Evolutionary conservation across 2,329 filamentous ascomycete genomes (phyloP), one percentile per base, ranked within the genome.

Genomic region (Diaporthe aspalathi): DNA sequence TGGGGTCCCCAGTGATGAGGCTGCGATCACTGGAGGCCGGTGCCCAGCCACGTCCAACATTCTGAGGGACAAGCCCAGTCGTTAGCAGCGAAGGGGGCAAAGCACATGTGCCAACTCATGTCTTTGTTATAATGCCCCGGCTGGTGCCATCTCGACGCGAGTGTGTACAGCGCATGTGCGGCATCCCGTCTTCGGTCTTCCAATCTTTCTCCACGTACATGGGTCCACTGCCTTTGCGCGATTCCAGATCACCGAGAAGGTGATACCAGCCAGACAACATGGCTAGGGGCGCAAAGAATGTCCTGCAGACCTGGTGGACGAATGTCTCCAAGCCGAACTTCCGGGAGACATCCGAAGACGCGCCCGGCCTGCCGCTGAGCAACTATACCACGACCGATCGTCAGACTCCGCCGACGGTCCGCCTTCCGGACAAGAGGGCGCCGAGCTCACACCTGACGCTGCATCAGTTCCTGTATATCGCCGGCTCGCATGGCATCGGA

Each of bases 391-490:
- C 68, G 17, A 22, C 17, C 27, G 47, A 70, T 22, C 56, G 45
- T 20, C 50, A 62, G 52, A 47, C 47, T 9, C 38, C 68, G 5
- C 47, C 22, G 38, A 38, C 32, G 40, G 35, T 29, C 47, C 27
- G 35, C 14, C 45, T 47, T 17, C 38, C 49, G 35, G 57, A 70
- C 57, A 70, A 54, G 50, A 53, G 68, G 49, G 66, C 78, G 49
- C 83, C 85, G 22, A 86, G 81, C 50, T 68, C 76, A 7, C 75
- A 74, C n/a, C 75, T 85, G 38, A 86, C 83, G 2, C 73, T 71
- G 0, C 82, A 84, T 70, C 86, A 88, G 73, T 71, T 83, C 24
- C 82, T 87, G 70, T 88, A 88, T 76, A 79, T 88, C 17, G 83
- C 87, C 56, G 74, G 83, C 1, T 74, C 86, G 3, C 83, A 87